Evolutionary conservation across 2,329 filamentous ascomycete species (phyloP).

Genomic region (Claviceps fusiformis): DNA sequence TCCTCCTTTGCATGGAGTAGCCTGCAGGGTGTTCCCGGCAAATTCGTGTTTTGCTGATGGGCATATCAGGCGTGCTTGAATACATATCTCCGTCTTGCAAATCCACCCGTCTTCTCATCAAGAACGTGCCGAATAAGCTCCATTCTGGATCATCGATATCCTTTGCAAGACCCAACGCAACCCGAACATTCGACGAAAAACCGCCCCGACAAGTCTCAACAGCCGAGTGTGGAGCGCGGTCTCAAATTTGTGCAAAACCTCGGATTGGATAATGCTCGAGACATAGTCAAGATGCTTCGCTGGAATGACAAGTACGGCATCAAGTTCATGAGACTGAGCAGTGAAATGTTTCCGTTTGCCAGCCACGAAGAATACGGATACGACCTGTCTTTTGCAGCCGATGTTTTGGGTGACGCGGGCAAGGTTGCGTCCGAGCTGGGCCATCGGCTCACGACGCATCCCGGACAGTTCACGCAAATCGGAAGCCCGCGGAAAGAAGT

Average conservation of each 20-base stretch:
- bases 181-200: slow-evolving; percentile 79
- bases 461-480: slow-evolving; percentile 85
- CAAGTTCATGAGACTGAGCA: slow-evolving; percentile 81
- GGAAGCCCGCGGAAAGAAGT: slow-evolving; percentile 71
- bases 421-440: slow-evolving; percentile 63
- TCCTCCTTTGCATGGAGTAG: neutral
- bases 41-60: slow-evolving; percentile 6
- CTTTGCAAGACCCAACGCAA: slow-evolving; percentile 58
- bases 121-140: slow-evolving; percentile 83
- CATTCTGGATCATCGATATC: slow-evolving; percentile 78
- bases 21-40: neutral
- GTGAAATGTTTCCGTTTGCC: slow-evolving; percentile 95
- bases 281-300: slow-evolving; percentile 71
- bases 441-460: slow-evolving; percentile 80
- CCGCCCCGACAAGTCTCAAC: slow-evolving; percentile 60
- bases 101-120: slow-evolving; percentile 77
- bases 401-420: slow-evolving; percentile 63
- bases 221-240: slow-evolving; percentile 53
- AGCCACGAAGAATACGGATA: slow-evolving; percentile 83
- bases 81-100: slow-evolving; percentile 73
- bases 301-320: slow-evolving; percentile 93
- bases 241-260: slow-evolving; percentile 61
- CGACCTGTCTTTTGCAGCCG: slow-evolving; percentile 68
- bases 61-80: slow-evolving; percentile 62
- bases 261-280: slow-evolving; percentile 68